Conservation (phyloP, 371 early-diverging fungal genomes). For the Chytridium lagenaria region DNA sequence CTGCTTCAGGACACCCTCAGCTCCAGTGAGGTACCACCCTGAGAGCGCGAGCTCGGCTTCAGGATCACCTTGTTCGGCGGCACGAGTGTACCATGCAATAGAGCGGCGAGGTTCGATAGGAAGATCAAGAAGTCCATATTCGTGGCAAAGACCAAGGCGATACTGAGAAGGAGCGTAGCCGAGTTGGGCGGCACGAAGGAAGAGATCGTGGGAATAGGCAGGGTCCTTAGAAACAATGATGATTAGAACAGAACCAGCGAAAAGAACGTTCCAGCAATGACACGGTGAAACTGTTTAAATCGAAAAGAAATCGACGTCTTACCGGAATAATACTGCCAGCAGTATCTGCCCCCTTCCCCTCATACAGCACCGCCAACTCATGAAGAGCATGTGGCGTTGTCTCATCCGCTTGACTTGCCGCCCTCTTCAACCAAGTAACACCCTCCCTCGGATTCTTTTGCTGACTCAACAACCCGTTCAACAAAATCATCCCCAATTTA, state of each 20-base stretch:
- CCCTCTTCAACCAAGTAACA: constrained; percentile 89
- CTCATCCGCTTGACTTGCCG: constrained; percentile 85
- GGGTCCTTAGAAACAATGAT: constrained; percentile 62
- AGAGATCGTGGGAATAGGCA: constrained; percentile 87
- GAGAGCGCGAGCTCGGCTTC: constrained; percentile 93
- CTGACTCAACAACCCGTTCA: constrained; percentile 80
- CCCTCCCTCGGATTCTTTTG: constrained; percentile 80
- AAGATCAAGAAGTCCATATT: constrained; percentile 90
- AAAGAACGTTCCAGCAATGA: too few species aligned
- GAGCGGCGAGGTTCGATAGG: constrained; percentile 87
- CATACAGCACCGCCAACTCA: constrained; percentile 89
- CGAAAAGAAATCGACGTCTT: constrained; percentile 23
- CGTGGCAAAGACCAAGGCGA: constrained; percentile 91
- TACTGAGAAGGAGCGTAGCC: constrained; percentile 94
- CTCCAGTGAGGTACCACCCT: constrained; percentile 96
- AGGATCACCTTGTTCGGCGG: constrained; percentile 87
- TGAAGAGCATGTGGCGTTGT: constrained; percentile 92
- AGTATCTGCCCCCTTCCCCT: constrained; percentile 55
- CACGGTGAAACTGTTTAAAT: background rate
- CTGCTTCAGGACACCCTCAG: constrained; percentile 72
- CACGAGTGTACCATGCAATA: constrained; percentile 96
- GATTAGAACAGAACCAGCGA: constrained; percentile 5
- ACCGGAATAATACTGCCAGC: constrained; percentile 49
- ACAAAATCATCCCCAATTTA: constrained; percentile 84
- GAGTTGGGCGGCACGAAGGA: constrained; percentile 87